Evolutionary conservation across 495 filamentous ascomycete species (phyloP).

Genomic region (Penicillium atrosanguineum): DNA sequence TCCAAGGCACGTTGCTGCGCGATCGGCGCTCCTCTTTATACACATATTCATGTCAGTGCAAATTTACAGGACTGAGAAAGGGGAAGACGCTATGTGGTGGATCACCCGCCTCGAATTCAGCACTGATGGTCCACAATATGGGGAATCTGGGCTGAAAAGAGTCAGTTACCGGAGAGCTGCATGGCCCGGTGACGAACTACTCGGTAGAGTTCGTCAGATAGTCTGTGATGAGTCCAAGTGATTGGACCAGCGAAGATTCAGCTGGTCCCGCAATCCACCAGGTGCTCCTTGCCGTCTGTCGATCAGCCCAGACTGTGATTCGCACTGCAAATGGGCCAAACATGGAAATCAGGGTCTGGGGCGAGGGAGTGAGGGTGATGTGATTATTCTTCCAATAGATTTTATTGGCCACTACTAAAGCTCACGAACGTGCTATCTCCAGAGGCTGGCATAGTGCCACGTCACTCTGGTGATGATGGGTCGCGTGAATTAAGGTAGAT

Average conservation of each 20-base stretch:
- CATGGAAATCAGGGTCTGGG: background rate
- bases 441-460: too few species aligned
- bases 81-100: background rate
- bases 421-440: too few species aligned
- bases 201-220: constrained; percentile 1
- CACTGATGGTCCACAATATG: constrained; percentile 3
- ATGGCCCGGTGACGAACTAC: constrained; percentile 3
- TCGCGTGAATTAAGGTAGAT: background rate
- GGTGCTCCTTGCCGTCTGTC: background rate
- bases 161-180: background rate
- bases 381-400: background rate
- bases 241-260: constrained; percentile 7
- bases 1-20: background rate
- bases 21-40: background rate
- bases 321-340: background rate
- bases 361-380: too few species aligned
- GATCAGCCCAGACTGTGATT: background rate
- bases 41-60: background rate
- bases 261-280: constrained; percentile 1
- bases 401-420: too few species aligned
- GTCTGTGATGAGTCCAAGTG: background rate
- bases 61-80: background rate
- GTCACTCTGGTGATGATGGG: background rate
- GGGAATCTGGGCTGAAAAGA: background rate
- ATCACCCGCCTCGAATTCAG: background rate